Evolutionary conservation across 768 basidiomycete species (phyloP), one percentile per base, ranked within the genome.

Genomic region (Dendrothele bispora): DNA sequence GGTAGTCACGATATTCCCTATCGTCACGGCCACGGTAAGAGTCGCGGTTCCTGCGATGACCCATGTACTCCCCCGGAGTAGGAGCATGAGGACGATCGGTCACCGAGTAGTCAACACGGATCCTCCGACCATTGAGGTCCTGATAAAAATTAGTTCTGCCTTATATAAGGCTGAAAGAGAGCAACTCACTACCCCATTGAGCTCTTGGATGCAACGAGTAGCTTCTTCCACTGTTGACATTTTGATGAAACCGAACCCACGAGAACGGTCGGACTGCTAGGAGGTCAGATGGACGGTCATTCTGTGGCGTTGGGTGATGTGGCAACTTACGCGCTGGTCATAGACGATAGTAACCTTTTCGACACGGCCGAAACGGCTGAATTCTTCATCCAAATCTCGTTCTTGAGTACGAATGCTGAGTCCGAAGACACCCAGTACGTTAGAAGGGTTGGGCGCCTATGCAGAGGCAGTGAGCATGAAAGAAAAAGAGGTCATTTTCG

Each of bases 31-130:
- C 66, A 18, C 67, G 62, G 44, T 74, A 72, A 18, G 72, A 65
- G 34, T 57, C 48, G 26, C 61, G 61, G 14, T 78, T 67, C 45
- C 88, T 86, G 40, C 89, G 82, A 55, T 91, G 88, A 11, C 95
- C 93, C 91, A 95, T 95, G 67, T 98, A 99, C 71, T 97, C 91
- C 51, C 95, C 95, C 4, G 95, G 95, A 8, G 95, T 99, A 7
- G 97, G 92, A 12, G 89, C 86, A 68, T 99, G 95, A 21, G 95
- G 91, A 38, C 91, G 83, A 52, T 88, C 84, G 8, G 95, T 99
- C 40, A 95, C 89, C 0, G 93, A 97, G 63, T 89, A 99, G 63
- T 98, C 95, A 28, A 99, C 97, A 48, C 95, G 91, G 57, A 99
- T 95, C 46, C 89, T 84, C 51, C 95, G 90, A 21, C 94, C 95